phyloP scores from a whole-genome alignment of 2,329 filamentous ascomycete genomes.

The Eutypella sp. region DNA sequence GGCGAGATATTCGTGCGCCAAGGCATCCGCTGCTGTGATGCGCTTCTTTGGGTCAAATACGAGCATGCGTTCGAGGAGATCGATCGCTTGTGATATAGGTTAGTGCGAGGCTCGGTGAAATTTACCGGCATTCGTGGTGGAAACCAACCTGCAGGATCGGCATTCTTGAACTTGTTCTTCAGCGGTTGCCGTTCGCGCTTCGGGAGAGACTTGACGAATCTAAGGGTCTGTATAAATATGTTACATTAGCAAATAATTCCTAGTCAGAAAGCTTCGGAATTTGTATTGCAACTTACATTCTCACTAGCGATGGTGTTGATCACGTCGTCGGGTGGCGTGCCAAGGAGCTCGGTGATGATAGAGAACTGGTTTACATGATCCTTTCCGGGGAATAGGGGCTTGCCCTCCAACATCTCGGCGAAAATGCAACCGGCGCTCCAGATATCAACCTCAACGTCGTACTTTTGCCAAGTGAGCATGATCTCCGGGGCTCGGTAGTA shows the following conservation, averaged over 20 bases:
- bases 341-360: slow-evolving; percentile 96
- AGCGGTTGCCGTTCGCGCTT: slow-evolving; percentile 89
- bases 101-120: neutral
- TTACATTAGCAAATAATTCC: slow-evolving; percentile 15
- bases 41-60: slow-evolving; percentile 98
- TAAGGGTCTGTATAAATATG: slow-evolving; percentile 61
- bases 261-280: too few relatives aligned
- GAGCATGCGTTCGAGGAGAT: slow-evolving; percentile 92
- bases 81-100: slow-evolving; percentile 62
- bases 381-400: slow-evolving; percentile 96
- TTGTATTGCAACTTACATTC: slow-evolving; percentile 74
- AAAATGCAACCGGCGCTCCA: slow-evolving; percentile 99
- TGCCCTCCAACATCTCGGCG: slow-evolving; percentile 98
- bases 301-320: slow-evolving; percentile 98
- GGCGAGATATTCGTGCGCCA: slow-evolving; percentile 88
- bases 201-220: slow-evolving; percentile 95
- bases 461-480: slow-evolving; percentile 99
- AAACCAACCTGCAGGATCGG: slow-evolving; percentile 71
- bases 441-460: slow-evolving; percentile 97
- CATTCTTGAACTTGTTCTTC: slow-evolving; percentile 88
- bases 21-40: slow-evolving; percentile 78
- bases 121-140: neutral
- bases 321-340: slow-evolving; percentile 95
- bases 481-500: slow-evolving; percentile 99
- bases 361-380: slow-evolving; percentile 99